These are phyloP conservation scores for Chlorella sp. DNA, from an alignment of 139 green algal genomes.

Conservation along the genomic window DNA sequence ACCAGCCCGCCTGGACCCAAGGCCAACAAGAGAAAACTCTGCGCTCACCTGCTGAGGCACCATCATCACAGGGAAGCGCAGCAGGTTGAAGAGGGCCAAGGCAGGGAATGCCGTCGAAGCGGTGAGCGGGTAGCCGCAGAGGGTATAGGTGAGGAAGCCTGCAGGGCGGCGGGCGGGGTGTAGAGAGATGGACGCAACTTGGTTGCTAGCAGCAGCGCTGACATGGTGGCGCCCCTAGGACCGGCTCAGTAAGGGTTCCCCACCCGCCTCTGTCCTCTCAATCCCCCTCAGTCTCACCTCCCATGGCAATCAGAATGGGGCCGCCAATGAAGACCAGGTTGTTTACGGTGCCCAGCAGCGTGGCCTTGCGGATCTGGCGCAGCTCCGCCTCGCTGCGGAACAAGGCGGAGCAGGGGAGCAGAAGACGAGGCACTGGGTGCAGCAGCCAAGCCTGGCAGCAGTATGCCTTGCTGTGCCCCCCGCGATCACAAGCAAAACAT, in stretches of 20 bases:
- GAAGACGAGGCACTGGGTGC: background rate
- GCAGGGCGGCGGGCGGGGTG: conserved; percentile 23
- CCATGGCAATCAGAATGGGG: conserved; percentile 52
- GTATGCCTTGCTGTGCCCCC: too few species aligned
- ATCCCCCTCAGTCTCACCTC: background rate
- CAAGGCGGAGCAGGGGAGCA: background rate
- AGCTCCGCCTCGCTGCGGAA: conserved; percentile 68
- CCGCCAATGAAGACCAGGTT: conserved; percentile 50
- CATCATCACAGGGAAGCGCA: conserved; percentile 86
- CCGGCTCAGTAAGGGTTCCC: too few species aligned
- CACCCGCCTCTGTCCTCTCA: too few species aligned
- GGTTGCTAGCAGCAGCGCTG: too few species aligned
- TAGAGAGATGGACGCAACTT: too few species aligned
- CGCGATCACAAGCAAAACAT: too few species aligned
- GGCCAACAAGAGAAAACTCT: too few species aligned
- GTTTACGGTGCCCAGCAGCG: conserved; percentile 44
- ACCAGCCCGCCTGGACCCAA: too few species aligned
- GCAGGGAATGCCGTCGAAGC: conserved; percentile 84
- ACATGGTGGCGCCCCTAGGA: too few species aligned
- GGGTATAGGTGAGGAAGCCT: conserved; percentile 68
- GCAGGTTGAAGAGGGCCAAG: conserved; percentile 86
- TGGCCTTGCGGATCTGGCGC: conserved; percentile 38
- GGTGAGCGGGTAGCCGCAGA: conserved; percentile 63
- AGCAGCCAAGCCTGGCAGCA: too few species aligned
- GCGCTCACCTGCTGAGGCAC: background rate